A percentile compares a stretch with the other conserved stretches of the same genome.
phyloP scores from a whole-genome alignment of 2,329 filamentous ascomycete species.

The Fusarium nurragi region DNA sequence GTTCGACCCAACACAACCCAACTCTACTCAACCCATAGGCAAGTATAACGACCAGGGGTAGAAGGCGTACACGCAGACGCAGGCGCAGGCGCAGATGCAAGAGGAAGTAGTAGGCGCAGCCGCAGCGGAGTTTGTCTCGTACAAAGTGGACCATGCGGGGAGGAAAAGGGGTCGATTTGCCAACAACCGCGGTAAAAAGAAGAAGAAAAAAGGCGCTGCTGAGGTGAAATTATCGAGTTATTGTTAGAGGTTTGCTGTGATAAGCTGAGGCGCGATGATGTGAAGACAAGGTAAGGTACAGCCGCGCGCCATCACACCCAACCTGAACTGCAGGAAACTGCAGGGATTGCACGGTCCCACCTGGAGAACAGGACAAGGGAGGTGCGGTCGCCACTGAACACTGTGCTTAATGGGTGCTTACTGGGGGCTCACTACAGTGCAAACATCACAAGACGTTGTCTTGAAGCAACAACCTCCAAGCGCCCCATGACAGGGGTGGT shows the following conservation, averaged over 20 bases:
- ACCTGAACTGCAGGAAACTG: conserved; percentile 29
- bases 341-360: conserved; percentile 35
- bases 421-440: conserved; percentile 25
- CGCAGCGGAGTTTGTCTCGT: conserved; percentile 28
- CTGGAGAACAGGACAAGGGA: conserved; percentile 6
- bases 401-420: conserved; percentile 19
- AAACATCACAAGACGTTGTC: not conserved
- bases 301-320: conserved; percentile 40
- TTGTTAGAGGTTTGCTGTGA: conserved; percentile 26
- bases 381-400: conserved; percentile 17
- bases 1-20: conserved; percentile 10
- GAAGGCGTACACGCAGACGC: conserved; percentile 18
- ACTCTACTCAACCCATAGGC: not conserved
- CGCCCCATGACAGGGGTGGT: conserved; percentile 33
- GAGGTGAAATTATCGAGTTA: conserved; percentile 24
- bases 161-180: conserved; percentile 7
- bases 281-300: conserved; percentile 34
- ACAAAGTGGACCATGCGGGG: conserved; percentile 30
- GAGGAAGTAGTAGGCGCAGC: conserved; percentile 19
- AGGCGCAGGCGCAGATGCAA: conserved; percentile 21
- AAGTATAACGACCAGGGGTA: conserved; percentile 1
- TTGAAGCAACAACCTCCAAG: conserved; percentile 27
- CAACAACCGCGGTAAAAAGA: conserved; percentile 22
- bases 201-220: conserved; percentile 19
- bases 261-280: conserved; percentile 38